These are phyloP conservation scores for Spergularia bocconei DNA, from an alignment of 148 eudicot species.

Conservation along the genomic window DNA sequence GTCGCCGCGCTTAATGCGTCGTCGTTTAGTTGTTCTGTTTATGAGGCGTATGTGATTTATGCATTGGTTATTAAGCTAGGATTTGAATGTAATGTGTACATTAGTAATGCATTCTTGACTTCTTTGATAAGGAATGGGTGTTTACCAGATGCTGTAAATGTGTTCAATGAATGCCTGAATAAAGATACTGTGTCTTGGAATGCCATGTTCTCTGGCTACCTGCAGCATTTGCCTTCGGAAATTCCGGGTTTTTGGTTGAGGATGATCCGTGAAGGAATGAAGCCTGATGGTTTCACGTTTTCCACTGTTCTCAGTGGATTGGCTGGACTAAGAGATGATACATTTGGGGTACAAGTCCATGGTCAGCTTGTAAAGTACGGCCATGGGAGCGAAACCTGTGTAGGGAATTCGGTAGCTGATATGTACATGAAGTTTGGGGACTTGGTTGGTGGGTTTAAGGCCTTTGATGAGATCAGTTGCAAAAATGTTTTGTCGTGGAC, in stretches of 20 bases:
- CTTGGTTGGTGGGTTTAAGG: slow-evolving; percentile 37
- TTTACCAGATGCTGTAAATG: slow-evolving; percentile 36
- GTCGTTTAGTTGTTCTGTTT: slow-evolving; percentile 30
- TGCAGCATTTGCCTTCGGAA: slow-evolving; percentile 34
- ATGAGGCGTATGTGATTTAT: slow-evolving; percentile 38
- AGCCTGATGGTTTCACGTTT: slow-evolving; percentile 58
- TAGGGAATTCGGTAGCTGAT: slow-evolving; percentile 57
- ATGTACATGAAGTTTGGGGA: slow-evolving; percentile 54
- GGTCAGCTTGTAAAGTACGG: slow-evolving; percentile 56
- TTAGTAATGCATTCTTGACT: slow-evolving; percentile 50
- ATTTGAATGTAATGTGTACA: slow-evolving; percentile 40
- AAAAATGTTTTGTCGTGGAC: slow-evolving; percentile 61
- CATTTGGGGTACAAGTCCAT: slow-evolving; percentile 52
- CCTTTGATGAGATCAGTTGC: slow-evolving; percentile 49
- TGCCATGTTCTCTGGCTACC: slow-evolving; percentile 53
- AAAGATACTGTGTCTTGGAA: slow-evolving; percentile 73
- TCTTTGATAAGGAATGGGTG: slow-evolving; percentile 41
- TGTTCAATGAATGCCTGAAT: slow-evolving; percentile 33
- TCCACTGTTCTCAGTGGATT: slow-evolving; percentile 47
- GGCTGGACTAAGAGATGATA: slow-evolving; percentile 35
- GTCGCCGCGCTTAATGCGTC: slow-evolving; percentile 54
- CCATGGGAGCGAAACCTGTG: slow-evolving; percentile 57
- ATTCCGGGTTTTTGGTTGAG: slow-evolving; percentile 48
- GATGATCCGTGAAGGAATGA: slow-evolving; percentile 47
- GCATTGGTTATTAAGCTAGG: slow-evolving; percentile 43